Conservation (phyloP, 805 yeast species). For the Vanderwaltozyma yarrowii region DNA sequence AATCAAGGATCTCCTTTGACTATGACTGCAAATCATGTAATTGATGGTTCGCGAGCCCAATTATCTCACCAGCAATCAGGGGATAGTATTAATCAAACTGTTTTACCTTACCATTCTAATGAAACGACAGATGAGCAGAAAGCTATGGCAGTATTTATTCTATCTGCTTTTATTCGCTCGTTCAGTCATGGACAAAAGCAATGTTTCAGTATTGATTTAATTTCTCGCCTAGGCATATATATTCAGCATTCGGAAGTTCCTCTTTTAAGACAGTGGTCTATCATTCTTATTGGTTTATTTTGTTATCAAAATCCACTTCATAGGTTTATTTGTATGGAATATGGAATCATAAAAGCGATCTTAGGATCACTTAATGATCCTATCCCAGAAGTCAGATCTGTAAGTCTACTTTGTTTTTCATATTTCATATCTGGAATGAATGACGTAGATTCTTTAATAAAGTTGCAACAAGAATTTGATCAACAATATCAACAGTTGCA, state of each 20-base stretch:
- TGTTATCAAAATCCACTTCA: constrained; percentile 69
- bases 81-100: neutral
- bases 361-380: constrained; percentile 66
- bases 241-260: constrained; percentile 73
- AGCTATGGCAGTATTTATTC: constrained; percentile 90
- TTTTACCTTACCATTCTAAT: constrained; percentile 12
- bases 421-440: constrained; percentile 46
- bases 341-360: constrained; percentile 45
- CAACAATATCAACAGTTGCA: constrained; percentile 26
- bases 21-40: constrained; percentile 11
- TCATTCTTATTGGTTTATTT: constrained; percentile 63
- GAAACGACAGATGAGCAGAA: constrained; percentile 66
- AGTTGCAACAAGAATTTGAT: constrained; percentile 26
- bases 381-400: constrained; percentile 89
- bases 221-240: constrained; percentile 55
- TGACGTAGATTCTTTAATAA: constrained; percentile 28
- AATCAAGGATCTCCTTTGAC: constrained; percentile 14
- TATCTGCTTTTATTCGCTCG: constrained; percentile 75
- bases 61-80: neutral
- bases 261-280: constrained; percentile 85
- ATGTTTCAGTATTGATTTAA: constrained; percentile 64
- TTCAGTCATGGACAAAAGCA: constrained; percentile 70
- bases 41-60: neutral
- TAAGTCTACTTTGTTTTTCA: constrained; percentile 64
- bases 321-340: constrained; percentile 56